These are phyloP conservation scores for Eragrostis curvula DNA, from an alignment of 176 grass and related monocot genomes.

Conservation along the genomic window DNA sequence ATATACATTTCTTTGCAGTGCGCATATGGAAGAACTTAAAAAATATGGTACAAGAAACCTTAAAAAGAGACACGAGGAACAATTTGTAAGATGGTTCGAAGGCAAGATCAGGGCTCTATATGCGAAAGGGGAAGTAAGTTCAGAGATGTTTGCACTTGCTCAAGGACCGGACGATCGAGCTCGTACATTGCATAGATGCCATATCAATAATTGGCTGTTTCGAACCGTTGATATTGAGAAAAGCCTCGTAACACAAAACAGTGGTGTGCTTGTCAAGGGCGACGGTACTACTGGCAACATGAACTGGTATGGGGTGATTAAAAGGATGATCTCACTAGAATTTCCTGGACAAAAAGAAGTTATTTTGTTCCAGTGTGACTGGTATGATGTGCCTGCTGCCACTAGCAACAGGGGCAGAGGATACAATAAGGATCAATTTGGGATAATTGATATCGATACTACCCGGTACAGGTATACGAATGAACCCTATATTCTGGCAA, in stretches of 20 bases:
- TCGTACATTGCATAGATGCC: too few species aligned
- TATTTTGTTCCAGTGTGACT: too few species aligned
- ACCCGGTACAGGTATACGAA: too few species aligned
- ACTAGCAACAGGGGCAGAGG: too few species aligned
- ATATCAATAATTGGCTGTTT: not conserved
- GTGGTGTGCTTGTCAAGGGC: not conserved
- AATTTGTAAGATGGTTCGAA: constrained; percentile 19
- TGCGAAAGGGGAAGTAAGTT: too few species aligned
- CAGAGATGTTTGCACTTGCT: too few species aligned
- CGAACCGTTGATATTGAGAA: not conserved
- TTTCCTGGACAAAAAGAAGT: not conserved
- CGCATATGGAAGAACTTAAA: not conserved
- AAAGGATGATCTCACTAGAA: not conserved
- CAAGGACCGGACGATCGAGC: too few species aligned
- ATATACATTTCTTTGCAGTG: not conserved
- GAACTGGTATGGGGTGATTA: constrained; percentile 3
- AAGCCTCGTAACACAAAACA: not conserved
- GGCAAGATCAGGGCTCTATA: not conserved
- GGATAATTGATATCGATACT: too few species aligned
- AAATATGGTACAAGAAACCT: not conserved
- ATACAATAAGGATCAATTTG: too few species aligned
- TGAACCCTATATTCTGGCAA: too few species aligned
- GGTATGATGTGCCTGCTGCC: too few species aligned
- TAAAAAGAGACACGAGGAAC: not conserved
- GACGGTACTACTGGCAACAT: not conserved